Evolutionary conservation across 2,329 filamentous ascomycete species (phyloP).

Genomic region (Orbilia ellipsospora): DNA sequence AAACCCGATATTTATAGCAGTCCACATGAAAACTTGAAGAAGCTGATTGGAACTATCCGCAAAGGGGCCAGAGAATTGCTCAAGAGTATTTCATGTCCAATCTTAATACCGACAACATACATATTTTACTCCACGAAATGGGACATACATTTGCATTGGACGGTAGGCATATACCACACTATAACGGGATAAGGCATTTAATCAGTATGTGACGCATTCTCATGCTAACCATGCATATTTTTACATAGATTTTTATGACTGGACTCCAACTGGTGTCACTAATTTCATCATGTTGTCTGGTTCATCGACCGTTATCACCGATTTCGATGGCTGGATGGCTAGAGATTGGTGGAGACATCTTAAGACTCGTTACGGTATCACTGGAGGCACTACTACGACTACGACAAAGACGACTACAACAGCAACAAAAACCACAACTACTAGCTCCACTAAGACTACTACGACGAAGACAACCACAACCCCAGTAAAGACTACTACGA

Average conservation of each 20-base stretch:
- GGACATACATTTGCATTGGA: constrained; percentile 65
- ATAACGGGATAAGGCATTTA: neutral
- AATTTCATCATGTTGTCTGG: constrained; percentile 66
- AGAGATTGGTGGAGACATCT: constrained; percentile 65
- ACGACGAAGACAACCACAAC: constrained; percentile 21
- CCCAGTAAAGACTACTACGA: constrained; percentile 11
- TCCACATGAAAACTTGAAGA: neutral
- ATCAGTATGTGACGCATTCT: too few species aligned
- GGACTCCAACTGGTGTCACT: constrained; percentile 63
- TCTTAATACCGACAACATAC: constrained; percentile 62
- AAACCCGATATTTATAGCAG: neutral
- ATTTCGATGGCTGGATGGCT: constrained; percentile 67
- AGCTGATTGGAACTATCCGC: neutral
- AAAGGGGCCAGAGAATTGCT: constrained; percentile 63
- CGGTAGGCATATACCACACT: constrained; percentile 49
- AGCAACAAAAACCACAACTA: constrained; percentile 20
- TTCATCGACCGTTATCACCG: constrained; percentile 63
- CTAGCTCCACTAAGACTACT: constrained; percentile 5
- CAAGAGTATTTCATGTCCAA: constrained; percentile 64
- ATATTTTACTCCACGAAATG: constrained; percentile 66
- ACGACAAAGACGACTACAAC: constrained; percentile 23
- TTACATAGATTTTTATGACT: constrained; percentile 63
- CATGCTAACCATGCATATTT: too few species aligned
- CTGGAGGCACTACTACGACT: constrained; percentile 20
- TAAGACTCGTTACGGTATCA: constrained; percentile 31